These are phyloP conservation scores for Albatrellus sp. DNA, from an alignment of 1,284 basidiomycete species.

Conservation along the genomic window DNA sequence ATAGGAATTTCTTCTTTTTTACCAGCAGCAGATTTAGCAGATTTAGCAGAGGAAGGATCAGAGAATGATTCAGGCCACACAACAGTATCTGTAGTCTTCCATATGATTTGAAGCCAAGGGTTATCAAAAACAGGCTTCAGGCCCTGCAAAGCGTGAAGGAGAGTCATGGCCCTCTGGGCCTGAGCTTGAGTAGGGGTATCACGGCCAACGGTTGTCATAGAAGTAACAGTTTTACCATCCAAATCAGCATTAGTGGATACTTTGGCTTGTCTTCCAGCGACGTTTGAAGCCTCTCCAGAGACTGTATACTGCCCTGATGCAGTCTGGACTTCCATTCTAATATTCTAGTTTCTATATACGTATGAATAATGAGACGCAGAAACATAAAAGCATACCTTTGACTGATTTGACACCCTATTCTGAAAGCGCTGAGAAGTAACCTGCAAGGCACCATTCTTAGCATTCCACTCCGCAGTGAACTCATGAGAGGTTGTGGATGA, in stretches of 20 bases:
- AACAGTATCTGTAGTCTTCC: slow-evolving; percentile 11
- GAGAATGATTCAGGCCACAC: slow-evolving; percentile 16
- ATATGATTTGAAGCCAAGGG: slow-evolving; percentile 43
- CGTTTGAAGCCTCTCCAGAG: slow-evolving; percentile 18
- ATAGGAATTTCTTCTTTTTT: slow-evolving; percentile 1
- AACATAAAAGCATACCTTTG: neutral
- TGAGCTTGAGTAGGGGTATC: slow-evolving; percentile 44
- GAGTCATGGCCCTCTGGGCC: slow-evolving; percentile 24
- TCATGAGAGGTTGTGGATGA: slow-evolving; percentile 27
- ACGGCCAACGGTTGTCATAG: slow-evolving; percentile 29
- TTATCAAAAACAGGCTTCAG: slow-evolving; percentile 25
- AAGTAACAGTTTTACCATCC: slow-evolving; percentile 14
- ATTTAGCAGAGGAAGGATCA: no score
- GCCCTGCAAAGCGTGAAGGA: slow-evolving; percentile 42
- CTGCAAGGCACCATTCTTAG: slow-evolving; percentile 16
- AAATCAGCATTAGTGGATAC: slow-evolving; percentile 13
- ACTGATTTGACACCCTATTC: slow-evolving; percentile 3
- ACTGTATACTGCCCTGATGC: slow-evolving; percentile 10
- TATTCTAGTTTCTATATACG: neutral
- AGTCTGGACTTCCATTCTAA: neutral
- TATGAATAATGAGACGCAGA: neutral
- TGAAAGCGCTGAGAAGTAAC: slow-evolving; percentile 17
- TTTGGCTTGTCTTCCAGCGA: slow-evolving; percentile 14
- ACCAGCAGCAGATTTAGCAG: neutral
- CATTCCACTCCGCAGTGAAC: slow-evolving; percentile 17